These are phyloP conservation scores for Cladosporium sp. DNA, from an alignment of 2,329 filamentous ascomycete species.

Conservation along the genomic window DNA sequence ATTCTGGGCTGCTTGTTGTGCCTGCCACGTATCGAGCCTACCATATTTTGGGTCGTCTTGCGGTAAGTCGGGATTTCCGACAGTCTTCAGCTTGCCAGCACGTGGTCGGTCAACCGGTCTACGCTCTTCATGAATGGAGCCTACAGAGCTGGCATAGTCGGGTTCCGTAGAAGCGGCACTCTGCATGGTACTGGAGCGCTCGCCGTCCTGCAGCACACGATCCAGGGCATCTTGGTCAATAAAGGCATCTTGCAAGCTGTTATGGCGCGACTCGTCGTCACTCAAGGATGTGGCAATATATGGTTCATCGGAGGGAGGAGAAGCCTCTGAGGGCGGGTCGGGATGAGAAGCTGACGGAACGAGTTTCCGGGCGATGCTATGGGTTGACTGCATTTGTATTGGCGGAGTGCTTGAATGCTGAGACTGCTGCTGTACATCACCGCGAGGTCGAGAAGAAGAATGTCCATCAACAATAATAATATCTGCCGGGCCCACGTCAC, in stretches of 20 bases:
- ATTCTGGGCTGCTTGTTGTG: conserved; percentile 32
- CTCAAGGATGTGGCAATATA: conserved; percentile 3
- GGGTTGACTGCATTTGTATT: conserved; percentile 22
- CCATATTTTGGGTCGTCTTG: conserved; percentile 38
- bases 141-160: conserved; percentile 69
- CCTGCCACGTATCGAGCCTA: conserved; percentile 30
- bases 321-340: conserved; percentile 12
- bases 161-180: conserved; percentile 60
- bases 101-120: conserved; percentile 62
- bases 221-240: conserved; percentile 44
- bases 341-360: conserved; percentile 17
- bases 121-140: conserved; percentile 41
- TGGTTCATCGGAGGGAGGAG: not conserved
- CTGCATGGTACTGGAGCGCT: conserved; percentile 28
- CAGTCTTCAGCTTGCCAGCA: conserved; percentile 74
- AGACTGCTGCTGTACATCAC: conserved; percentile 5
- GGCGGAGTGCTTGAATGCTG: conserved; percentile 13
- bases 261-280: conserved; percentile 10
- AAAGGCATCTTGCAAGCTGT: conserved; percentile 28
- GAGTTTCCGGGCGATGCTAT: conserved; percentile 28
- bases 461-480: conserved; percentile 10
- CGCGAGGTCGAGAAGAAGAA: conserved; percentile 7
- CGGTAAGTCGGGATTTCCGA: conserved; percentile 54
- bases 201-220: conserved; percentile 30
- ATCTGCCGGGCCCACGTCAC: conserved; percentile 10